Conservation (phyloP, 305 asterid species). For the Ilex paraguariensis region DNA sequence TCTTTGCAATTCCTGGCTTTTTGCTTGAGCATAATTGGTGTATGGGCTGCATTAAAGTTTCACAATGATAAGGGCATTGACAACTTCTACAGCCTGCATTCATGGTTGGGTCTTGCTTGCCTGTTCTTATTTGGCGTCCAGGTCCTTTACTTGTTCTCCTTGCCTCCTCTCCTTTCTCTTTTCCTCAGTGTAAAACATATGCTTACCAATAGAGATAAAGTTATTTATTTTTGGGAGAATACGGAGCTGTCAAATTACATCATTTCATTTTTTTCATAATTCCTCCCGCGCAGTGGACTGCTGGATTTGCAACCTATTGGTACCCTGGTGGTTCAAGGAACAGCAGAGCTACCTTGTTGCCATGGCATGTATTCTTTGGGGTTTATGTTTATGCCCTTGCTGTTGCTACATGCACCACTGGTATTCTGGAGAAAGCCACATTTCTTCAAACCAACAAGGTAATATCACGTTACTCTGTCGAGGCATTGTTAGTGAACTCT, state of each 20-base stretch:
- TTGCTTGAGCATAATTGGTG: conserved; percentile 46
- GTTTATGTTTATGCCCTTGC: conserved; percentile 69
- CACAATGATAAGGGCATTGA: conserved; percentile 69
- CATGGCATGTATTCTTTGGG: conserved; percentile 80
- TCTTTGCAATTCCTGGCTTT: conserved; percentile 59
- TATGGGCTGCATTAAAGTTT: conserved; percentile 90
- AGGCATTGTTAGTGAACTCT: conserved; percentile 71
- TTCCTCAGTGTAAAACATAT: not conserved
- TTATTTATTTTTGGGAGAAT: not conserved
- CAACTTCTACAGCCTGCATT: conserved; percentile 87
- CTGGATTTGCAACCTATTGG: conserved; percentile 75
- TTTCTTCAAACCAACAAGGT: conserved; percentile 66
- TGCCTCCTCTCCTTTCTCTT: conserved; percentile 1
- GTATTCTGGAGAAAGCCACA: conserved; percentile 83
- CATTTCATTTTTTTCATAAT: not conserved
- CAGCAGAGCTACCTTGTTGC: conserved; percentile 51
- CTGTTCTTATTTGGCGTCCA: conserved; percentile 73
- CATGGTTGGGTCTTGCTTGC: conserved; percentile 84
- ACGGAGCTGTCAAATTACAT: too few species aligned
- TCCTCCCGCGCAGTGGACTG: conserved; percentile 50
- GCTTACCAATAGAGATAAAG: too few species aligned
- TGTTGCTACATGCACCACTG: conserved; percentile 65
- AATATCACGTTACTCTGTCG: conserved; percentile 71
- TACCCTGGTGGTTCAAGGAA: conserved; percentile 87
- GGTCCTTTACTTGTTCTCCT: conserved; percentile 27